These are phyloP conservation scores for Heterobasidion irregulare DNA, from an alignment of 1,284 basidiomycete species.

Conservation along the genomic window DNA sequence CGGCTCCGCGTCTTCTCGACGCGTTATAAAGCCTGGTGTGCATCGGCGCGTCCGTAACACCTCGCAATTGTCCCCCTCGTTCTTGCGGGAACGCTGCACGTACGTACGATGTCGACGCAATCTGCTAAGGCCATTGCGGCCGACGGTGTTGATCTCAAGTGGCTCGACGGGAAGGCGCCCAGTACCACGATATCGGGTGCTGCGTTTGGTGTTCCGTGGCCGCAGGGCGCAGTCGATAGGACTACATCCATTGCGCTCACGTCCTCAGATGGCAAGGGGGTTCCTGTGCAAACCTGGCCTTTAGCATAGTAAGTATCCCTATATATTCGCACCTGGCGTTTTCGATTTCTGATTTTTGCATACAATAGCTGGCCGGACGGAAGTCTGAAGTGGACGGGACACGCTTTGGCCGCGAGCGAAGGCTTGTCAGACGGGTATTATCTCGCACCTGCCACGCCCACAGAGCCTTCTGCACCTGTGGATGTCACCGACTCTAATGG, in stretches of 20 bases:
- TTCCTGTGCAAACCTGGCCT: slow-evolving; percentile 33
- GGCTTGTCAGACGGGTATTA: slow-evolving; percentile 19
- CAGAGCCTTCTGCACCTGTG: slow-evolving; percentile 27
- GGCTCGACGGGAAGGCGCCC: slow-evolving; percentile 27
- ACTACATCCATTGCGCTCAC: slow-evolving; percentile 26
- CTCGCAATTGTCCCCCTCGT: too few relatives aligned
- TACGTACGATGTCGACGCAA: not conserved
- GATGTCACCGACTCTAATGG: slow-evolving; percentile 20
- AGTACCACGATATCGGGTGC: slow-evolving; percentile 23
- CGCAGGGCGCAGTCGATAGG: slow-evolving; percentile 29
- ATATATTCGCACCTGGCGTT: not conserved
- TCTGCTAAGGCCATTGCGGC: not conserved
- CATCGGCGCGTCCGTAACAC: too few relatives aligned
- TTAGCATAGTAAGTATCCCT: slow-evolving; percentile 26
- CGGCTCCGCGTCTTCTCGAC: not conserved
- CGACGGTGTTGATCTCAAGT: slow-evolving; percentile 23
- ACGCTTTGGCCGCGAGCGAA: slow-evolving; percentile 24
- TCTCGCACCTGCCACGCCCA: slow-evolving; percentile 26
- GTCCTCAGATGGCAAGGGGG: slow-evolving; percentile 17
- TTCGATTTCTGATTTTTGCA: not conserved
- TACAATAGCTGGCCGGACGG: slow-evolving; percentile 31
- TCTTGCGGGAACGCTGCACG: too few relatives aligned
- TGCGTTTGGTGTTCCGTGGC: slow-evolving; percentile 32
- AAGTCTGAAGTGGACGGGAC: slow-evolving; percentile 34
- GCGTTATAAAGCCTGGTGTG: not conserved